Evolutionary conservation across 1,284 basidiomycete genomes (phyloP).

Genomic region (Moesziomyces sp.): DNA sequence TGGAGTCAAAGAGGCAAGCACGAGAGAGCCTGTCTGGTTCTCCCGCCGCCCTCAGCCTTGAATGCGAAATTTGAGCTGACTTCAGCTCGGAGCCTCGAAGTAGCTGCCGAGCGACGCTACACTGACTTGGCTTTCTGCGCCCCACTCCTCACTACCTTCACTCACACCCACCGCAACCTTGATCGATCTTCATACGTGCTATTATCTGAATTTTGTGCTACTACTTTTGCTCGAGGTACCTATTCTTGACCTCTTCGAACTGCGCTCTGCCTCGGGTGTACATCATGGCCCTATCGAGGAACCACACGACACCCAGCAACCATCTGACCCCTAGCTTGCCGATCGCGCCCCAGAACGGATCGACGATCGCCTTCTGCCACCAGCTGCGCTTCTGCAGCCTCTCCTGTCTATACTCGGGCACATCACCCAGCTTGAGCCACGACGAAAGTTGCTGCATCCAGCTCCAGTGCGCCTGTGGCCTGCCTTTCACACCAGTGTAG

Average conservation of each 20-base stretch:
- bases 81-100: too few species aligned
- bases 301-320: slow-evolving; percentile 15
- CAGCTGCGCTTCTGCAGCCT: slow-evolving; percentile 2
- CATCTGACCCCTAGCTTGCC: background rate
- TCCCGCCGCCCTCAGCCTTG: too few species aligned
- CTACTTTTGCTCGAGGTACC: slow-evolving; percentile 10
- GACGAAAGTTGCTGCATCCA: slow-evolving; percentile 22
- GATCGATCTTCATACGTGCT: too few species aligned
- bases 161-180: too few species aligned
- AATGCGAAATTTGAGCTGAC: too few species aligned
- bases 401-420: slow-evolving; percentile 23
- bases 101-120: too few species aligned
- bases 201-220: too few species aligned
- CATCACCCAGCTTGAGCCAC: slow-evolving; percentile 20
- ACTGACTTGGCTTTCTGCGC: too few species aligned
- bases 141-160: too few species aligned
- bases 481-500: slow-evolving; percentile 11
- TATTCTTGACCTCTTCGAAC: slow-evolving; percentile 15
- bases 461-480: slow-evolving; percentile 15
- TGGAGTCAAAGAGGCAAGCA: too few species aligned
- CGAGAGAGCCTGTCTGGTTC: too few species aligned
- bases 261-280: slow-evolving; percentile 16
- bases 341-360: background rate
- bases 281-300: slow-evolving; percentile 17
- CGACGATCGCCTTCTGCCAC: background rate